These are phyloP conservation scores for Eimeria praecox DNA, from an alignment of 169 alveolate species.

Conservation along the genomic window DNA sequence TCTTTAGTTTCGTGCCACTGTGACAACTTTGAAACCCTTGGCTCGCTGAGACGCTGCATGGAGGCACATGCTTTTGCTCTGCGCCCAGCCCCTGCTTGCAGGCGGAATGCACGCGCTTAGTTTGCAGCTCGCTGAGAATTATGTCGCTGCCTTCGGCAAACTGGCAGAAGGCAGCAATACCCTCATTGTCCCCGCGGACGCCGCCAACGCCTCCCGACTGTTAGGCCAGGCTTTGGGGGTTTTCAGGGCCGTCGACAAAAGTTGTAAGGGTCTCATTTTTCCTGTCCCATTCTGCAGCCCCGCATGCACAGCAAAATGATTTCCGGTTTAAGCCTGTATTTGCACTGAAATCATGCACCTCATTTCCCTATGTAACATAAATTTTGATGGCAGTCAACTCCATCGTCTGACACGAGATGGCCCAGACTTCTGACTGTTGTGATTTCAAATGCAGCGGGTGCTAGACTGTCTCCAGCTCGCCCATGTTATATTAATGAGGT, in stretches of 20 bases:
- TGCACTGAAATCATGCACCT: background rate
- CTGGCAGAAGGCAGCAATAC: slow-evolving; percentile 91
- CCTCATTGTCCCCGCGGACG: slow-evolving; percentile 90
- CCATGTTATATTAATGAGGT: background rate
- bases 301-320: background rate
- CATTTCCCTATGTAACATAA: background rate
- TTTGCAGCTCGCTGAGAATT: slow-evolving; percentile 83
- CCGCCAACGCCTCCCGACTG: slow-evolving; percentile 87
- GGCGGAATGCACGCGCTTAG: slow-evolving; percentile 80
- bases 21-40: background rate
- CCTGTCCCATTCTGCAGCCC: background rate
- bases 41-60: background rate
- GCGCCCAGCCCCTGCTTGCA: background rate
- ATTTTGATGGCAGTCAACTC: background rate
- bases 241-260: slow-evolving; percentile 42
- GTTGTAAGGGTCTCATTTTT: background rate
- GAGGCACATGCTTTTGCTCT: background rate
- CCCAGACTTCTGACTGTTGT: background rate
- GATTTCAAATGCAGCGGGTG: background rate
- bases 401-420: background rate
- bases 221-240: slow-evolving; percentile 74
- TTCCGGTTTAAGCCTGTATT: background rate
- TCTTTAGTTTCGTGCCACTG: background rate
- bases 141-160: slow-evolving; percentile 90
- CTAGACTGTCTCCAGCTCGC: background rate